Conservation (phyloP, 495 filamentous ascomycete species). For the Terfezia claveryi region DNA sequence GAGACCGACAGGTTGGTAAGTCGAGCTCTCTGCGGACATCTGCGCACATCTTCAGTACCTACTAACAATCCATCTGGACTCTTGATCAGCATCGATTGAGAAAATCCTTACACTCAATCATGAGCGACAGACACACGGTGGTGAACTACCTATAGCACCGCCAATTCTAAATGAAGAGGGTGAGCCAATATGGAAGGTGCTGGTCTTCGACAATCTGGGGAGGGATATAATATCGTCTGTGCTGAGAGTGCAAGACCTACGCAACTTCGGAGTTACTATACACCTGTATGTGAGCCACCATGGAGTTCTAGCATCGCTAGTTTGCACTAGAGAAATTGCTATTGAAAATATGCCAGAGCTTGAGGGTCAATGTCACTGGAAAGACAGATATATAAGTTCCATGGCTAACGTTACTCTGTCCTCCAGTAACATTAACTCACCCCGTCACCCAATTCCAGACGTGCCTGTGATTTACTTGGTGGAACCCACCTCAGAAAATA, state of each 20-base stretch:
- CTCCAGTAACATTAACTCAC: conserved; percentile 52
- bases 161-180: conserved; percentile 76
- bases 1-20: conserved; percentile 91
- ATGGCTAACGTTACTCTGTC: background rate
- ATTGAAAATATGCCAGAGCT: background rate
- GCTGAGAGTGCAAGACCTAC: conserved; percentile 72
- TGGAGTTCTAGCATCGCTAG: background rate
- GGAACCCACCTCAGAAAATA: conserved; percentile 63
- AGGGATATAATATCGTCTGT: conserved; percentile 76
- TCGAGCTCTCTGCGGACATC: conserved; percentile 7
- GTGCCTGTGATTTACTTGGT: conserved; percentile 90
- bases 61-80: conserved; percentile 1
- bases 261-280: conserved; percentile 87
- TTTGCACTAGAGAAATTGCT: background rate
- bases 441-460: conserved; percentile 80
- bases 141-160: conserved; percentile 38
- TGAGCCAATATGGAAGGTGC: conserved; percentile 49
- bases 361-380: background rate
- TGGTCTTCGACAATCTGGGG: conserved; percentile 40
- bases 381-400: background rate
- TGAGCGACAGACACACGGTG: conserved; percentile 31
- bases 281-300: conserved; percentile 42
- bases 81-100: conserved; percentile 58
- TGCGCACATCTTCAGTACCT: conserved; percentile 5
- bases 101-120: conserved; percentile 93